phyloP scores from a whole-genome alignment of 208 protist genomes.

The Herpetomonas muscarum region DNA sequence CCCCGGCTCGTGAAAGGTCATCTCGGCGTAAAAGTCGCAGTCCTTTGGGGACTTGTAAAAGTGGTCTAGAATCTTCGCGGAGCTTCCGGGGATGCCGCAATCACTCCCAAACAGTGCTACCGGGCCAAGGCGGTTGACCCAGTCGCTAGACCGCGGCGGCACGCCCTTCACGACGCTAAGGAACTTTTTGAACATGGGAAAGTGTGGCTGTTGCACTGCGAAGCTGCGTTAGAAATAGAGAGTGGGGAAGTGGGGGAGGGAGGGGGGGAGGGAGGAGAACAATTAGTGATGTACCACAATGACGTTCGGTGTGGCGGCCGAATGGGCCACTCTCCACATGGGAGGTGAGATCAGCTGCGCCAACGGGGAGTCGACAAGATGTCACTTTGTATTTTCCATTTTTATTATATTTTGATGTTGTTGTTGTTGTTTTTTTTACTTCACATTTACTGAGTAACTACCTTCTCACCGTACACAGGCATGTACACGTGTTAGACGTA shows the following conservation, averaged over 20 bases:
- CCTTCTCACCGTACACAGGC: too few species aligned
- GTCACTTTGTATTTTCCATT: too few species aligned
- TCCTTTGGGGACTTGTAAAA: conserved; percentile 56
- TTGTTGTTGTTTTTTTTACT: too few species aligned
- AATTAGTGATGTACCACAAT: not conserved
- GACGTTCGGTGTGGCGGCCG: too few species aligned
- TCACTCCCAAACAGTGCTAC: conserved; percentile 69
- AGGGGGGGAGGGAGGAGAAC: not conserved
- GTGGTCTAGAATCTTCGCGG: conserved; percentile 33
- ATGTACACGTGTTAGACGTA: too few species aligned
- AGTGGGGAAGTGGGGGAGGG: not conserved
- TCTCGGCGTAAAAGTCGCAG: conserved; percentile 75
- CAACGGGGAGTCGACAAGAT: too few species aligned
- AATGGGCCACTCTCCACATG: too few species aligned
- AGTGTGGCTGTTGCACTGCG: not conserved
- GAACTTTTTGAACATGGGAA: conserved; percentile 67
- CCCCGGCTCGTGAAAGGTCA: conserved; percentile 63
- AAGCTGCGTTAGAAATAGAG: too few species aligned
- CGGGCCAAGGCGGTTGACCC: conserved; percentile 63
- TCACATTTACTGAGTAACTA: too few species aligned
- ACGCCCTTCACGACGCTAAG: conserved; percentile 46
- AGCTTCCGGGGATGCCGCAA: conserved; percentile 25
- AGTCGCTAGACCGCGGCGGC: conserved; percentile 58
- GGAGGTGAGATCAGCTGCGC: too few species aligned
- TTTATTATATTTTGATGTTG: too few species aligned